Percentiles rank a stretch among this genome's conserved stretches.
Evolutionary conservation across 2,329 filamentous ascomycete species (phyloP).

Genomic region (Fusarium vanettenii): DNA sequence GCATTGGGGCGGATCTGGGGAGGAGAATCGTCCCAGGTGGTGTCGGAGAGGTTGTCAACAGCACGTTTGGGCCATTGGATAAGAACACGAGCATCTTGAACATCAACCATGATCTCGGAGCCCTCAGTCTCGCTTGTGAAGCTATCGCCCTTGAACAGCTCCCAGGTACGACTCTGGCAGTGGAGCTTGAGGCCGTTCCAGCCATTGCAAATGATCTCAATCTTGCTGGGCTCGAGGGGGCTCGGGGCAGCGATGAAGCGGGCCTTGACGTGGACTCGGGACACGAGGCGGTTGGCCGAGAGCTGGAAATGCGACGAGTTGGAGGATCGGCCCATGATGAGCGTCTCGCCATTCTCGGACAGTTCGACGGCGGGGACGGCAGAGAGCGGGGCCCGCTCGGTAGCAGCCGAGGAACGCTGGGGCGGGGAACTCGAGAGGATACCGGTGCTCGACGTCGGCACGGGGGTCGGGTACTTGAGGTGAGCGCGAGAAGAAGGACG

Average conservation of each 20-base stretch:
- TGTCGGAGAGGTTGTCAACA: slow-evolving; percentile 69
- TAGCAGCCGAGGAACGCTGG: slow-evolving; percentile 66
- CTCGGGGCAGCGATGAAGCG: slow-evolving; percentile 79
- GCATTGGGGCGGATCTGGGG: slow-evolving; percentile 46
- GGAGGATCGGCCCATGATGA: slow-evolving; percentile 92
- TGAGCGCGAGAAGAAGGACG: slow-evolving; percentile 53
- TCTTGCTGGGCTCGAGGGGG: slow-evolving; percentile 76
- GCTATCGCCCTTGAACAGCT: slow-evolving; percentile 86
- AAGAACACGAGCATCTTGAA: slow-evolving; percentile 91
- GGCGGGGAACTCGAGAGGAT: slow-evolving; percentile 90
- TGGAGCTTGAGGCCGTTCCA: slow-evolving; percentile 97
- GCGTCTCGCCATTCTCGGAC: slow-evolving; percentile 80
- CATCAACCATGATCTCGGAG: slow-evolving; percentile 93
- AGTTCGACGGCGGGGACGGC: slow-evolving; percentile 86
- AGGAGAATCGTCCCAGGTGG: slow-evolving; percentile 76
- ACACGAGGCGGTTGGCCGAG: slow-evolving; percentile 91
- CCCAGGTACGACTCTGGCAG: slow-evolving; percentile 88
- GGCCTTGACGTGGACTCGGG: slow-evolving; percentile 91
- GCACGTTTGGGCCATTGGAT: slow-evolving; percentile 82
- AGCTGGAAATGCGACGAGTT: slow-evolving; percentile 96
- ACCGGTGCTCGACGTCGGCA: slow-evolving; percentile 93
- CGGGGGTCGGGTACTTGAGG: slow-evolving; percentile 88
- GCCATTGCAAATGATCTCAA: slow-evolving; percentile 91
- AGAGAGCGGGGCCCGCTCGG: slow-evolving; percentile 85
- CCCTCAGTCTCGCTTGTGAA: slow-evolving; percentile 91